A percentile compares a stretch with the other conserved stretches of the same genome.
phyloP scores from a whole-genome alignment of 2,329 filamentous ascomycete species.

The Colletotrichum limetticola region DNA sequence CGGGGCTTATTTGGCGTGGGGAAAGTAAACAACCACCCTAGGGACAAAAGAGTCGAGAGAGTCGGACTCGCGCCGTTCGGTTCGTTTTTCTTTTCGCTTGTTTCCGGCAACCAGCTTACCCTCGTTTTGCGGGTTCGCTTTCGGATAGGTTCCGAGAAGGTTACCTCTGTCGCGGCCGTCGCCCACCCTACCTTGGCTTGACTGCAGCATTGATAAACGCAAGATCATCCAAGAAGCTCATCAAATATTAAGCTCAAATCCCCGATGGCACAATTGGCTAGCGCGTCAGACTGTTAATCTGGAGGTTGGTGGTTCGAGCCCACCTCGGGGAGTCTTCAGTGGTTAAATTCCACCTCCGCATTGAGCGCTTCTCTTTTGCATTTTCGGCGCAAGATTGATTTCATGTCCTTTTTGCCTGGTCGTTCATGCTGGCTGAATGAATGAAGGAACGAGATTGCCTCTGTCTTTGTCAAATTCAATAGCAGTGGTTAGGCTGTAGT shows the following conservation, averaged over 20 bases:
- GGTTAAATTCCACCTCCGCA: neutral
- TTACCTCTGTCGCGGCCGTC: neutral
- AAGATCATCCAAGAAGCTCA: rapidly evolving
- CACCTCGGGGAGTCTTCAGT: constrained; percentile 20
- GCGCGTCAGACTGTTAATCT: constrained; percentile 36
- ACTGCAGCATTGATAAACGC: rapidly evolving
- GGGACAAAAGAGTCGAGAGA: too few relatives aligned
- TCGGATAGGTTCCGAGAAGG: neutral
- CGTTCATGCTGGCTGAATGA: too few relatives aligned
- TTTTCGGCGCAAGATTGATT: too few relatives aligned
- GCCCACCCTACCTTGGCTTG: too few relatives aligned
- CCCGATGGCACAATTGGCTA: constrained; percentile 36
- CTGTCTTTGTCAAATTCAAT: too few relatives aligned
- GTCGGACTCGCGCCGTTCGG: neutral
- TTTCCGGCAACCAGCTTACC: too few relatives aligned
- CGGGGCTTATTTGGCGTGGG: neutral
- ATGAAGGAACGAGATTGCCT: too few relatives aligned
- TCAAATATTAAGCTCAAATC: constrained; percentile 4
- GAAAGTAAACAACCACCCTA: neutral
- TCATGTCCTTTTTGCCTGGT: too few relatives aligned
- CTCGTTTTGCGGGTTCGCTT: neutral
- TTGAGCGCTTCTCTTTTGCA: rapidly evolving
- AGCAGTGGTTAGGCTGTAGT: too few relatives aligned
- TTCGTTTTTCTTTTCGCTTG: too few relatives aligned
- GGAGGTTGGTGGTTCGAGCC: constrained; percentile 36